A percentile compares a stretch with the other conserved stretches of the same genome.
phyloP scores from a whole-genome alignment of 257 asterid species.

The Craterostigma plantagineum region DNA sequence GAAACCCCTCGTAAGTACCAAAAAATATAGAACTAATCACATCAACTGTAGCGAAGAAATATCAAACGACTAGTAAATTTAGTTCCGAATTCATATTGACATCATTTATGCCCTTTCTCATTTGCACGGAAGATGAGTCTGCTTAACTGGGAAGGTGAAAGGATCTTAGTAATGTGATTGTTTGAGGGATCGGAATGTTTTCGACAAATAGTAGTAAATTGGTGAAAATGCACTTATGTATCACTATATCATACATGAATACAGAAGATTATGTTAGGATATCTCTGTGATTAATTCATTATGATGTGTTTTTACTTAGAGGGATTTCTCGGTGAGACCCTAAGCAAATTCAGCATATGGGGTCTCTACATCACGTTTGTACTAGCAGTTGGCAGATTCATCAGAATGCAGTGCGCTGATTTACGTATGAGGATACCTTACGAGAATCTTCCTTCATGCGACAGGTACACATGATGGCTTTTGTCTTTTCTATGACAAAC shows the following conservation, averaged over 20 bases:
- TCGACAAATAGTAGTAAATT: too few relatives aligned
- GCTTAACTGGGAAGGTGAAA: too few relatives aligned
- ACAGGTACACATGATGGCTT: slow-evolving; percentile 38
- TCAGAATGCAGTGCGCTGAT: slow-evolving; percentile 90
- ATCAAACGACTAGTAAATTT: too few relatives aligned
- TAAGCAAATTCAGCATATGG: slow-evolving; percentile 98
- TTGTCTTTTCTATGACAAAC: too few relatives aligned
- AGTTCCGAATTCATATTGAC: too few relatives aligned
- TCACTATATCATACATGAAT: background rate
- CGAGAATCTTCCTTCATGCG: slow-evolving; percentile 98
- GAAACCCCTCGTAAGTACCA: slow-evolving; percentile 90
- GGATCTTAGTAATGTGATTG: too few relatives aligned
- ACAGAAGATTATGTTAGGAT: slow-evolving; percentile 2
- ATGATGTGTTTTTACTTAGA: slow-evolving; percentile 24
- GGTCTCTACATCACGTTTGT: slow-evolving; percentile 97
- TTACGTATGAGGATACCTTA: slow-evolving; percentile 93
- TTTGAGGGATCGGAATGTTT: too few relatives aligned
- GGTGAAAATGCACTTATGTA: too few relatives aligned
- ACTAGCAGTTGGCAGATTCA: slow-evolving; percentile 97
- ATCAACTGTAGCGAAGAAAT: too few relatives aligned
- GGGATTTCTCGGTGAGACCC: slow-evolving; percentile 97
- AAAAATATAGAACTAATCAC: background rate
- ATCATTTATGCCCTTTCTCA: too few relatives aligned
- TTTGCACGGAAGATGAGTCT: too few relatives aligned
- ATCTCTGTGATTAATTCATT: background rate